Percentiles rank a stretch among this genome's conserved stretches.
These are phyloP conservation scores for Capillidium heterosporum DNA, from an alignment of 371 early-diverging fungal genomes.

Conservation along the genomic window DNA sequence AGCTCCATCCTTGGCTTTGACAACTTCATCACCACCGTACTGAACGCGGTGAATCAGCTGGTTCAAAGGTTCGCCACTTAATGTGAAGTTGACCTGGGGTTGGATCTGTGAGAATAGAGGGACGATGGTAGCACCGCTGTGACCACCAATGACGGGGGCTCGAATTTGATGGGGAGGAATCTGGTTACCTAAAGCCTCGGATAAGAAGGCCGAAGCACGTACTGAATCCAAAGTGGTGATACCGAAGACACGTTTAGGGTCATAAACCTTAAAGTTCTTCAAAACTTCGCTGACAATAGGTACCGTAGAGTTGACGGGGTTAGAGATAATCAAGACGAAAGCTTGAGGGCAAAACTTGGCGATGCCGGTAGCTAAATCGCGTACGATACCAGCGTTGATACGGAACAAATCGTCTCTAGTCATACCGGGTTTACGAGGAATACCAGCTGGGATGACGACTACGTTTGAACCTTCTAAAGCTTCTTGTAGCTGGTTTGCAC, in stretches of 20 bases:
- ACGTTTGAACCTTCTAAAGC: slow-evolving; percentile 53
- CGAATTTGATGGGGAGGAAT: slow-evolving; percentile 25
- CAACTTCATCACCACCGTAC: slow-evolving; percentile 90
- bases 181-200: slow-evolving; percentile 16
- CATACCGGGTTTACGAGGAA: slow-evolving; percentile 85
- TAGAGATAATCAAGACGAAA: slow-evolving; percentile 62
- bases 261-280: slow-evolving; percentile 56
- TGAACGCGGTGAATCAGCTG: slow-evolving; percentile 71
- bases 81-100: slow-evolving; percentile 22
- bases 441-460: slow-evolving; percentile 90
- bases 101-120: slow-evolving; percentile 51
- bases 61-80: slow-evolving; percentile 41
- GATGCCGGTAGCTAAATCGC: slow-evolving; percentile 52
- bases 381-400: slow-evolving; percentile 73
- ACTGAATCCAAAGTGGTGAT: slow-evolving; percentile 81
- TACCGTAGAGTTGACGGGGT: slow-evolving; percentile 87
- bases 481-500: slow-evolving; percentile 28
- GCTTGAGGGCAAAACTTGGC: slow-evolving; percentile 66
- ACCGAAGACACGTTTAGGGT: slow-evolving; percentile 66
- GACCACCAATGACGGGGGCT: slow-evolving; percentile 81
- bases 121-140: slow-evolving; percentile 78
- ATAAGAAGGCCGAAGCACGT: slow-evolving; percentile 69
- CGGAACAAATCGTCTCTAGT: slow-evolving; percentile 75
- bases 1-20: slow-evolving; percentile 76
- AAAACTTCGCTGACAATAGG: slow-evolving; percentile 73